These are phyloP conservation scores for Pythium plurisporium DNA, from an alignment of 352 stramenopile species.

Conservation along the genomic window DNA sequence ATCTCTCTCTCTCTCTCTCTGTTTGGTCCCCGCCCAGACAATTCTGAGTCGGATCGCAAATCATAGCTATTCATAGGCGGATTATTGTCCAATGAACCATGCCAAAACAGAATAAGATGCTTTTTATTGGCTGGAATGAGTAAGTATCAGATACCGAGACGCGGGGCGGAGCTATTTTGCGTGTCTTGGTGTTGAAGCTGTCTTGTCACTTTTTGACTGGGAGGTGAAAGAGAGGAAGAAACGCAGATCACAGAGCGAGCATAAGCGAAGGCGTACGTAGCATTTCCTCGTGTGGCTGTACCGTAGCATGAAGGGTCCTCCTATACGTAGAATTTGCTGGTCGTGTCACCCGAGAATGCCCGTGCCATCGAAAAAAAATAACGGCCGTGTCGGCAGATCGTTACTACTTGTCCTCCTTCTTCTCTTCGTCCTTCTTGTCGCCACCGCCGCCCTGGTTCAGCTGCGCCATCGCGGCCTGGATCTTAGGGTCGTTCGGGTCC, in stretches of 20 bases:
- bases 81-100: constrained; percentile 7
- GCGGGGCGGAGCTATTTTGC: constrained; percentile 10
- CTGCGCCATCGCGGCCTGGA: constrained; percentile 87
- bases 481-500: constrained; percentile 91
- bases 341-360: not conserved
- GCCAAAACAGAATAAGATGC: constrained; percentile 7
- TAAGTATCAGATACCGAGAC: constrained; percentile 16
- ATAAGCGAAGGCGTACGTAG: not conserved
- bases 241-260: not conserved
- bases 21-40: constrained; percentile 10
- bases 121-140: constrained; percentile 11
- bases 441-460: constrained; percentile 79
- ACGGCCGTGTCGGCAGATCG: not conserved
- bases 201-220: not conserved
- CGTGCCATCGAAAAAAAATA: constrained; percentile 4
- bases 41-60: constrained; percentile 20
- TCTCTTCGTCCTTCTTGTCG: constrained; percentile 79
- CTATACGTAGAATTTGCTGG: too few relatives aligned
- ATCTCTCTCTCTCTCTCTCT: too few relatives aligned
- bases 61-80: constrained; percentile 24
- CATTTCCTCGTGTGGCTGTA: not conserved
- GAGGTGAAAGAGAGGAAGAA: not conserved
- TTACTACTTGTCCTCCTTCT: constrained; percentile 82
- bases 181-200: constrained; percentile 10
- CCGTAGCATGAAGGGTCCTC: not conserved